Evolutionary conservation across 78 protist species (phyloP).

Genomic region (Thecamonas trahens): DNA sequence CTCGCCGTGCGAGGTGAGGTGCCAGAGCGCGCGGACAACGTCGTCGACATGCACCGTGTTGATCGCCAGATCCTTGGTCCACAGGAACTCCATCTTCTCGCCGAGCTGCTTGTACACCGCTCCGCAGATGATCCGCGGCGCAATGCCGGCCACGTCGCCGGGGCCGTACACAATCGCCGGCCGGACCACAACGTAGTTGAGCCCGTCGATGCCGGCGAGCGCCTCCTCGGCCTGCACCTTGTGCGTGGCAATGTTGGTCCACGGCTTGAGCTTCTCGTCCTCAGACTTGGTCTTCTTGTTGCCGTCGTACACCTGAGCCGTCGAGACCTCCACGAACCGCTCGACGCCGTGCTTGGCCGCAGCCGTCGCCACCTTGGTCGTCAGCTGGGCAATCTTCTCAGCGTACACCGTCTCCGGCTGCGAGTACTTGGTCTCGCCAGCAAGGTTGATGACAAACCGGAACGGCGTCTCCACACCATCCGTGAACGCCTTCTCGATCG

Average conservation of each 20-base stretch:
- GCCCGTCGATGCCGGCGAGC: slow-evolving; percentile 38
- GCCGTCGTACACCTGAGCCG: slow-evolving; percentile 81
- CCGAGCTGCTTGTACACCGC: slow-evolving; percentile 78
- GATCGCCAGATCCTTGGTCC: slow-evolving; percentile 67
- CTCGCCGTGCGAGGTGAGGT: slow-evolving; percentile 29
- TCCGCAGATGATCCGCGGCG: slow-evolving; percentile 84
- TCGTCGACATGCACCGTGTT: slow-evolving; percentile 93
- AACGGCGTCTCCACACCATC: slow-evolving; percentile 42
- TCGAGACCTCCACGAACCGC: slow-evolving; percentile 80
- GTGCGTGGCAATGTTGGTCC: slow-evolving; percentile 64
- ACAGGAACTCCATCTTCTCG: slow-evolving; percentile 86
- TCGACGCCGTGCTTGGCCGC: slow-evolving; percentile 58
- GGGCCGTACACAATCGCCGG: slow-evolving; percentile 93
- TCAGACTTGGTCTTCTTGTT: slow-evolving; percentile 67
- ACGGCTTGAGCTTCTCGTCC: slow-evolving; percentile 59
- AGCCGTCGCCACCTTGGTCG: slow-evolving; percentile 37
- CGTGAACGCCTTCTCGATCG: slow-evolving; percentile 36
- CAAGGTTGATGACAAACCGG: slow-evolving; percentile 78
- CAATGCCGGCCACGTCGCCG: slow-evolving; percentile 83
- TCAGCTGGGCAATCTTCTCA: slow-evolving; percentile 41
- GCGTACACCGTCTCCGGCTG: slow-evolving; percentile 68
- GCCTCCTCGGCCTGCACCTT: slow-evolving; percentile 72
- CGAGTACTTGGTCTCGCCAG: slow-evolving; percentile 84
- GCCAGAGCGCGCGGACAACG: slow-evolving; percentile 78
- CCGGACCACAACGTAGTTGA: slow-evolving; percentile 71